phyloP scores from a whole-genome alignment of 2,329 filamentous ascomycete genomes.

The Ciborinia camelliae region DNA sequence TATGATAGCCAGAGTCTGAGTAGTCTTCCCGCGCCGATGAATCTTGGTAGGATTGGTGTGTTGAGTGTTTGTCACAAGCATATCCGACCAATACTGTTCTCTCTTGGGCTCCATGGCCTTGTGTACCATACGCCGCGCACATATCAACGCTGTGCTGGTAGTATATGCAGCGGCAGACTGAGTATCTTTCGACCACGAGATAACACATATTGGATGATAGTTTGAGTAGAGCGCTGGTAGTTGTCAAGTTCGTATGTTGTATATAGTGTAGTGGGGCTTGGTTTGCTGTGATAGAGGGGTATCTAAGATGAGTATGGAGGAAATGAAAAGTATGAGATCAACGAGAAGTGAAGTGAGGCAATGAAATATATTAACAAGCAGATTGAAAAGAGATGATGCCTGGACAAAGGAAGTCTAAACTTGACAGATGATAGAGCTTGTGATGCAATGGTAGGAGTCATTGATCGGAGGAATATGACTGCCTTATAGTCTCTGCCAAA shows the following conservation, averaged over 20 bases:
- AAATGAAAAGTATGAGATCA: conserved; percentile 16
- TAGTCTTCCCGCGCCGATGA: conserved; percentile 29
- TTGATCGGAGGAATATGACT: conserved; percentile 33
- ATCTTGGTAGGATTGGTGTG: conserved; percentile 19
- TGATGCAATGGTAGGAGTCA: conserved; percentile 36
- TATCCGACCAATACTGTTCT: conserved; percentile 70
- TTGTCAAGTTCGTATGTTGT: not conserved
- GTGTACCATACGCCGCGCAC: conserved; percentile 59
- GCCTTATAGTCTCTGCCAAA: conserved; percentile 34
- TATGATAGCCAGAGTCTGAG: conserved; percentile 38
- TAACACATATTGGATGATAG: conserved; percentile 57
- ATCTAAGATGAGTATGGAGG: conserved; percentile 16
- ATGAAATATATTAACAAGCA: conserved; percentile 36
- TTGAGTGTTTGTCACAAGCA: conserved; percentile 52
- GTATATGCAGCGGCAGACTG: conserved; percentile 68
- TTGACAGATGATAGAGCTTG: conserved; percentile 29
- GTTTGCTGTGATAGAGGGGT: conserved; percentile 12
- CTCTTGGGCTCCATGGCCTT: conserved; percentile 61
- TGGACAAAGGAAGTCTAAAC: conserved; percentile 35
- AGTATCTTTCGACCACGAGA: conserved; percentile 66
- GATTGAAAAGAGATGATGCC: conserved; percentile 33
- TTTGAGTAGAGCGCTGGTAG: conserved; percentile 14
- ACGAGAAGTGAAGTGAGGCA: conserved; percentile 26
- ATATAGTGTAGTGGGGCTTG: conserved; percentile 4
- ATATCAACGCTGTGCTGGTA: conserved; percentile 66